Evolutionary conservation across 164 flowering plant genomes (phyloP).

Genomic region (Buxus sempervirens): DNA sequence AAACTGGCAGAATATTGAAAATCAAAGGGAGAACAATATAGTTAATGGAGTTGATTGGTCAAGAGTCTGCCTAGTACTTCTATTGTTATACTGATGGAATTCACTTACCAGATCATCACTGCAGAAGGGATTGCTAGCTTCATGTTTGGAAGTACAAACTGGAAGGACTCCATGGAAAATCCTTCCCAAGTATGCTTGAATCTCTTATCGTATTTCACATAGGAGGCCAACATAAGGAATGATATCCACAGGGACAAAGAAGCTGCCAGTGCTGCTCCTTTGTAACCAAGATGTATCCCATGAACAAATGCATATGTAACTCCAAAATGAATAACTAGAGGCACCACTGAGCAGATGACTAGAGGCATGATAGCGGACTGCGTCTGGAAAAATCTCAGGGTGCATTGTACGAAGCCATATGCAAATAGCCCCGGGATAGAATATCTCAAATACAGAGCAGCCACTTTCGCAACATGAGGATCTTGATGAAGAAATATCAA

Average conservation of each 20-base stretch:
- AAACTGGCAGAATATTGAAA: constrained; percentile 40
- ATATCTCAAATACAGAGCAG: constrained; percentile 51
- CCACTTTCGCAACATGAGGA: constrained; percentile 44
- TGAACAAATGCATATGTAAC: constrained; percentile 53
- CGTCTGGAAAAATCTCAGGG: constrained; percentile 81
- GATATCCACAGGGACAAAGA: constrained; percentile 76
- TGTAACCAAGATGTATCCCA: constrained; percentile 45
- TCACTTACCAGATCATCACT: constrained; percentile 83
- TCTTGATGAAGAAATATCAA: constrained; percentile 64
- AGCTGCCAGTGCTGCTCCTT: constrained; percentile 72
- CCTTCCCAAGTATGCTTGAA: constrained; percentile 75
- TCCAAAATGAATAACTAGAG: constrained; percentile 51
- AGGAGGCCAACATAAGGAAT: constrained; percentile 41
- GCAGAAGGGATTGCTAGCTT: constrained; percentile 87
- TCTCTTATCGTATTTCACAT: constrained; percentile 43
- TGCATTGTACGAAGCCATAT: constrained; percentile 58
- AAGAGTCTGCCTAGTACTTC: too few relatives aligned
- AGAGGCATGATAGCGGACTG: constrained; percentile 63
- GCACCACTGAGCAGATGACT: constrained; percentile 52
- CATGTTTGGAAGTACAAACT: constrained; percentile 38
- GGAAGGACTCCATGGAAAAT: constrained; percentile 49
- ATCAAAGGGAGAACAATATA: background rate
- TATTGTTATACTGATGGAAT: background rate
- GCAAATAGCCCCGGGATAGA: constrained; percentile 77
- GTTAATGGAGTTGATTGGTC: background rate